Evolutionary conservation across 352 stramenopile genomes (phyloP).

Genomic region (Blastocystis sp.): DNA sequence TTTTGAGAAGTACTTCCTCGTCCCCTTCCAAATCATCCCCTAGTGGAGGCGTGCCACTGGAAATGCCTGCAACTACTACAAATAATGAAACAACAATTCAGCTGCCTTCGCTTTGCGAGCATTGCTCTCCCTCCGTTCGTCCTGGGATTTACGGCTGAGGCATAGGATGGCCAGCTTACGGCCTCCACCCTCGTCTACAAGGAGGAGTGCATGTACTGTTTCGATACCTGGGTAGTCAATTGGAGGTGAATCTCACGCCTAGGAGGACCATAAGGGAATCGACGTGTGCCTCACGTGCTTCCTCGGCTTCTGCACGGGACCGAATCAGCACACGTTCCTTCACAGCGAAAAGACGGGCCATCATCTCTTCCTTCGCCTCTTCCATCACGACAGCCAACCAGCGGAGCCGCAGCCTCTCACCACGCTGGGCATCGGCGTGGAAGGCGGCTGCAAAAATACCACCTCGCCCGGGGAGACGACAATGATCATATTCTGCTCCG

Average conservation of each 20-base stretch:
- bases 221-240: constrained; percentile 12
- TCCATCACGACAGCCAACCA: background rate
- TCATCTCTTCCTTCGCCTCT: constrained; percentile 42
- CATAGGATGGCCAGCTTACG: constrained; percentile 5
- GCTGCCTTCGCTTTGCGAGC: too few species aligned
- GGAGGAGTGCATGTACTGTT: constrained; percentile 61
- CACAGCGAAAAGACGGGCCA: constrained; percentile 62
- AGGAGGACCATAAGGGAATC: constrained; percentile 44
- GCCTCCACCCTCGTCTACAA: constrained; percentile 33
- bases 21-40: background rate
- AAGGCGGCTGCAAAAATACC: background rate
- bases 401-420: constrained; percentile 1
- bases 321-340: background rate
- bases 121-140: background rate
- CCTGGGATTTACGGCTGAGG: background rate
- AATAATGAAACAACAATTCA: background rate
- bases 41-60: constrained; percentile 59
- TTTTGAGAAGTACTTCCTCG: constrained; percentile 46
- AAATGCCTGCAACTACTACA: background rate
- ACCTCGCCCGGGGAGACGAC: background rate
- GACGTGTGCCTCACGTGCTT: constrained; percentile 42
- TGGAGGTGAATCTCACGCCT: background rate
- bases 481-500: background rate
- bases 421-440: constrained; percentile 1
- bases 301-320: constrained; percentile 47